Evolutionary conservation across 2,329 filamentous ascomycete genomes (phyloP), one percentile per base, ranked within the genome.

Genomic region (Clarireedia monteithiana): DNA sequence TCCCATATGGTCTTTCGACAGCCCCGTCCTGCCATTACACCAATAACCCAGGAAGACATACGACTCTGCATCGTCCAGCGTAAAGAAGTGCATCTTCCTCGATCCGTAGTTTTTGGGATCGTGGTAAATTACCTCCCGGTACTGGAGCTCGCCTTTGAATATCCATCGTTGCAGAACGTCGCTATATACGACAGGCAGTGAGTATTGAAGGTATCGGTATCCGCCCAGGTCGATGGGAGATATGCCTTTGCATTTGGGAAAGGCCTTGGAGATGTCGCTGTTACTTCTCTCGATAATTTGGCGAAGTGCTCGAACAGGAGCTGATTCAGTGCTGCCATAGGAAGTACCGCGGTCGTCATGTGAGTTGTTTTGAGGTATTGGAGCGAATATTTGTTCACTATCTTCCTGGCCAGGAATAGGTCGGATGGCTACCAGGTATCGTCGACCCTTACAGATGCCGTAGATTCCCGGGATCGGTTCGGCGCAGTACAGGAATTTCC

Each of bases 391-490:
- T 2, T 44, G 4, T 15, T 60, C 58, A 4, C 15, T 36, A 36
- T 63, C 60, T 36, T 27, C 47, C 4, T 58, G 55, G n/a, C 47
- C 15, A 2, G 34, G 47, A 5, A 56, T 24, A n/a, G 20, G 47
- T 45, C n/a, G 4, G 9, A 55, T 50, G 10, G 53, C 53, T 20
- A 55, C 15, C 17, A 55, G 53, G 7, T 40, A 45, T 5, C 40
- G 6, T 45, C 4, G 6, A 10, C 17, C 38, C 39, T 24, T 27
- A 14, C 40, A 14, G 6, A 53, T 30, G 6, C 53, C 34, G 30
- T 64, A 64, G 0, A 64, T 58, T 15, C 62, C 62, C 40, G 48
- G 50, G n/a, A 64, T 53, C 9, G 62, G 63, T 4, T 50, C 36
- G 3, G 48, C 40, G 12, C 30, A 14, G 20, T 17, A 45, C 26